Base-by-base conservation (phyloP, 805 yeast species). In the Yarrowia keelungensis region DNA sequence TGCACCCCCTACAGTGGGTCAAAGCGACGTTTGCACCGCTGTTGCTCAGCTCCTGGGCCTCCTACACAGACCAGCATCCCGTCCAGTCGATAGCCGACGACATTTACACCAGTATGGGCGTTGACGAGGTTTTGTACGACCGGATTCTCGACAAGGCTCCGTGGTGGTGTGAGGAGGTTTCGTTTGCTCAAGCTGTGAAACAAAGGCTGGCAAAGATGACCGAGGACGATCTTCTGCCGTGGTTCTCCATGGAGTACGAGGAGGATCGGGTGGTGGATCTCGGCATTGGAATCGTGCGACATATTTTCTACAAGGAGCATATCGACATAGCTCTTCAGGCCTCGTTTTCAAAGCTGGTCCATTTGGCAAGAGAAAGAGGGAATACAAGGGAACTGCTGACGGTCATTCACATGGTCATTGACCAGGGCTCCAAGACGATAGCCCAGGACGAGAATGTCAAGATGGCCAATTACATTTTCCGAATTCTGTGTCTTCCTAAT, bases 361-460 rank as follows among this genome's bases (percentile, higher is more conserved):
- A 42, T 8, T 14, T 56, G 5, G 62, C 62, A 2, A 15, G n/a
- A 11, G 47, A 56, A 12, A 19, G 47, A 2, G 62, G 26, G 3
- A 56, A 16, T 14, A 22, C 62, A 0, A 22, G 38, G 8, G 47
- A 56, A 26, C 35, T 56, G n/a, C 14, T 56, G 47, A 26, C 46
- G 26, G 62, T 56, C 8, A n/a, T 56, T 9, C 62, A 42, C 15
- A 5, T 56, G 62, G 22, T 56, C 9, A 56, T 56, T 12, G 47
- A 56, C 26, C 38, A 56, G 39, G 47, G 47, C 14, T 22, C 46
- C 15, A 56, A 42, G 38, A 41, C 62, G 14, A 26, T 56, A 2
- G 46, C 47, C n/a, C 62, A 42, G 36, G 62, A 56, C 47, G 62
- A 56, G 14, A 56, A 56, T n/a, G 62, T 56, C 38, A 56, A 56